Percentiles rank a stretch among this genome's conserved stretches.
phyloP scores from a whole-genome alignment of 257 asterid species.

The Apocynum venetum region DNA sequence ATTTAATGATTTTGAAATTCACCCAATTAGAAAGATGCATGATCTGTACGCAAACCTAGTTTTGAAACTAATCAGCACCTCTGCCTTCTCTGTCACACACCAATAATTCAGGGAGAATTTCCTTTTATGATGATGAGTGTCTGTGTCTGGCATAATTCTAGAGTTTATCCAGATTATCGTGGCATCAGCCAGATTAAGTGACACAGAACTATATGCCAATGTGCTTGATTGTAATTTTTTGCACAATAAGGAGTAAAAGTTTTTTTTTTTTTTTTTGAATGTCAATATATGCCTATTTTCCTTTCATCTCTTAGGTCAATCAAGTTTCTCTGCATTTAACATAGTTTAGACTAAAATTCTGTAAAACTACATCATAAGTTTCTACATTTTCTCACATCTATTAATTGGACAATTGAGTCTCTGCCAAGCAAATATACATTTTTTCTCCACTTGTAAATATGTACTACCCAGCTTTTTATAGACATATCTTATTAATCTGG shows the following conservation, averaged over 20 bases:
- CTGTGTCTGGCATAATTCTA: background rate
- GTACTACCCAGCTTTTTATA: background rate
- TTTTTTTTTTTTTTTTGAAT: background rate
- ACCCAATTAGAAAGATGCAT: background rate
- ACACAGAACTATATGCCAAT: background rate
- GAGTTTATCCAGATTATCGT: background rate
- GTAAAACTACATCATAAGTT: background rate
- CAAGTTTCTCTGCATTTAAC: background rate
- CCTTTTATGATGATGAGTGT: no score
- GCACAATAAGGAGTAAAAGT: background rate
- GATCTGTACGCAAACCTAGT: background rate
- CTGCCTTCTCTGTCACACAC: background rate
- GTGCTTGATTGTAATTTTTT: background rate
- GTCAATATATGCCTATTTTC: background rate
- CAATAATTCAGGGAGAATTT: background rate
- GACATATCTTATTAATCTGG: background rate
- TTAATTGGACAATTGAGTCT: background rate
- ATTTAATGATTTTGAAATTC: background rate
- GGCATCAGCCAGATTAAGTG: background rate
- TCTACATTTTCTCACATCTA: background rate
- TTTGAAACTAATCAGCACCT: background rate
- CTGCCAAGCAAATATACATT: background rate
- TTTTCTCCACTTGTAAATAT: background rate
- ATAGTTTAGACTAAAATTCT: background rate
- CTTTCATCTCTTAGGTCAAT: background rate